These are phyloP conservation scores for Fremontodendron californicum DNA, from an alignment of 345 rosid genomes.

Conservation along the genomic window DNA sequence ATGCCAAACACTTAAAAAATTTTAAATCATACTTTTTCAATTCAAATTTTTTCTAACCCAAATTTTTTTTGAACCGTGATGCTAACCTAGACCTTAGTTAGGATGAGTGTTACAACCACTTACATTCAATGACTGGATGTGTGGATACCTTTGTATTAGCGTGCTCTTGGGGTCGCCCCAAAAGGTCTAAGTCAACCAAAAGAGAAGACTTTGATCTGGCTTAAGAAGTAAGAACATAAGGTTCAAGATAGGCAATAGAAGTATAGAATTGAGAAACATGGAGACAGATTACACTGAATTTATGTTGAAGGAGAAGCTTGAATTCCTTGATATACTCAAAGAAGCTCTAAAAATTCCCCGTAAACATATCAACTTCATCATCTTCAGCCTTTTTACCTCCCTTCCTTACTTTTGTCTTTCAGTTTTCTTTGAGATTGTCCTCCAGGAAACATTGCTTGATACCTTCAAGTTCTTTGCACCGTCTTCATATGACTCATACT, in stretches of 20 bases:
- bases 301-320: constrained; percentile 24
- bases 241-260: not conserved
- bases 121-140: not conserved
- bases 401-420: constrained; percentile 34
- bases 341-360: constrained; percentile 19
- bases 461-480: constrained; percentile 4
- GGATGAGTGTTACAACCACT: no score
- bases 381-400: constrained; percentile 24
- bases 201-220: not conserved
- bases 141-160: not conserved
- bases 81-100: no score
- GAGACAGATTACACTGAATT: constrained; percentile 16
- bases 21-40: no score
- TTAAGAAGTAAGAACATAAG: not conserved
- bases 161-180: not conserved
- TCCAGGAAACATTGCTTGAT: constrained; percentile 19
- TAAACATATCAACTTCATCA: constrained; percentile 17
- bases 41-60: no score
- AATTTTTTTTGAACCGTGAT: no score
- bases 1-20: no score
- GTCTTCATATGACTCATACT: not conserved
- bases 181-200: not conserved
- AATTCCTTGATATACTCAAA: constrained; percentile 23
- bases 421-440: constrained; percentile 22
- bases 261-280: not conserved